Conservation (phyloP, 345 rosid genomes). For the Eucalyptus cloeziana region DNA sequence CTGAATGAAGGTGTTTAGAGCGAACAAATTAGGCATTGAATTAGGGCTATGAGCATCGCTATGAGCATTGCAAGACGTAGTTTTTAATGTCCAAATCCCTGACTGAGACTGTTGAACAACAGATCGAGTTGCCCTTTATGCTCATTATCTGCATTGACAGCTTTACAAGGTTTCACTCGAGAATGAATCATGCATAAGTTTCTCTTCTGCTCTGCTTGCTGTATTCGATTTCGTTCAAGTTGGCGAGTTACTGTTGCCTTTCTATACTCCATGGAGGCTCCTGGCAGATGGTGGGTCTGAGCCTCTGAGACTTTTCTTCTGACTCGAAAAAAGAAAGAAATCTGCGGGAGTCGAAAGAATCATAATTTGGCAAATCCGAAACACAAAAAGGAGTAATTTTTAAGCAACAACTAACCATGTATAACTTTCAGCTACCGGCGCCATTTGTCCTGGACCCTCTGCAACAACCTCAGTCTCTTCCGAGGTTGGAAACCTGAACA, state of each 20-base stretch:
- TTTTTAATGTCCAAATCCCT: neutral
- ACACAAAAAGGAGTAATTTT: neutral
- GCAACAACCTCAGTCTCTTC: neutral
- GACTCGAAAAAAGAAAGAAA: neutral
- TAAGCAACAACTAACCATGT: neutral
- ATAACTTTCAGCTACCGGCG: neutral
- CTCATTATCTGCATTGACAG: neutral
- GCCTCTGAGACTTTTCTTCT: neutral
- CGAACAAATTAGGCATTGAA: neutral
- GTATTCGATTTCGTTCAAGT: neutral
- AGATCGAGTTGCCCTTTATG: neutral
- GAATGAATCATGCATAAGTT: neutral
- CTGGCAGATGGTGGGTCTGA: neutral
- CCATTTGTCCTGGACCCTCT: neutral
- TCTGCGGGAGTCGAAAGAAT: neutral
- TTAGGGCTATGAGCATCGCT: neutral
- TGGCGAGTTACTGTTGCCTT: neutral
- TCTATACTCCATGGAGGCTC: neutral
- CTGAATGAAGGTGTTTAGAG: neutral
- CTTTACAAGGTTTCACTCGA: neutral
- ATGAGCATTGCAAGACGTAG: neutral
- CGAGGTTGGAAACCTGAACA: neutral
- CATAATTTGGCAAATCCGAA: neutral
- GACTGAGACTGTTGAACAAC: neutral
- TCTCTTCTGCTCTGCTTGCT: neutral